Percentiles rank a stretch among this genome's conserved stretches.
Evolutionary conservation across 2,329 filamentous ascomycete genomes (phyloP).

Genomic region (Xylariaceae sp.): DNA sequence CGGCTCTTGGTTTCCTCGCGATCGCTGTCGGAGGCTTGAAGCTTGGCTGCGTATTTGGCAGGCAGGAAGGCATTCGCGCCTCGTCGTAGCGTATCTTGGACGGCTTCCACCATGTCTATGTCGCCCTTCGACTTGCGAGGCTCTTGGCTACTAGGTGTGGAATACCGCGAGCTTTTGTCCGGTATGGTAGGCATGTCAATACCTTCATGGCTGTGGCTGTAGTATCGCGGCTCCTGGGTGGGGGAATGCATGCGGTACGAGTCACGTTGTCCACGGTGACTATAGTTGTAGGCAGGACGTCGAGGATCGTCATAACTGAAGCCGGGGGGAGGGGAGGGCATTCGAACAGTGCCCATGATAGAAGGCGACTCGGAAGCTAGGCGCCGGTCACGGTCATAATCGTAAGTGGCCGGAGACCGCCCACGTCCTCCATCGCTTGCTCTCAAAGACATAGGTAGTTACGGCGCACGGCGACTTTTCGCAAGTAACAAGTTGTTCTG

Average conservation of each 20-base stretch:
- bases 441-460: not conserved
- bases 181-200: constrained; percentile 23
- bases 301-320: constrained; percentile 41
- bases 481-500: too few relatives aligned
- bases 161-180: constrained; percentile 14
- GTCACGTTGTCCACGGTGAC: constrained; percentile 27
- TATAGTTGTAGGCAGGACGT: constrained; percentile 11
- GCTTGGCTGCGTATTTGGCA: constrained; percentile 31
- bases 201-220: constrained; percentile 23
- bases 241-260: constrained; percentile 35
- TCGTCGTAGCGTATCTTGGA: constrained; percentile 28
- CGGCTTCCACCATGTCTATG: constrained; percentile 27
- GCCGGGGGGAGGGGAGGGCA: constrained; percentile 38
- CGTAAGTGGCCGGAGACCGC: not conserved
- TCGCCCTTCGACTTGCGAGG: constrained; percentile 27
- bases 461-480: not conserved
- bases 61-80: constrained; percentile 33
- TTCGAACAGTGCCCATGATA: constrained; percentile 40
- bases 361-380: constrained; percentile 32
- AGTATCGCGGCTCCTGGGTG: constrained; percentile 30
- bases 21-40: constrained; percentile 32
- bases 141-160: constrained; percentile 5
- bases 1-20: constrained; percentile 34
- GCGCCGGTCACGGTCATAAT: constrained; percentile 20
- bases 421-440: not conserved